Base-by-base conservation (phyloP, 805 yeast genomes). In the Metschnikowia amazonensis region DNA sequence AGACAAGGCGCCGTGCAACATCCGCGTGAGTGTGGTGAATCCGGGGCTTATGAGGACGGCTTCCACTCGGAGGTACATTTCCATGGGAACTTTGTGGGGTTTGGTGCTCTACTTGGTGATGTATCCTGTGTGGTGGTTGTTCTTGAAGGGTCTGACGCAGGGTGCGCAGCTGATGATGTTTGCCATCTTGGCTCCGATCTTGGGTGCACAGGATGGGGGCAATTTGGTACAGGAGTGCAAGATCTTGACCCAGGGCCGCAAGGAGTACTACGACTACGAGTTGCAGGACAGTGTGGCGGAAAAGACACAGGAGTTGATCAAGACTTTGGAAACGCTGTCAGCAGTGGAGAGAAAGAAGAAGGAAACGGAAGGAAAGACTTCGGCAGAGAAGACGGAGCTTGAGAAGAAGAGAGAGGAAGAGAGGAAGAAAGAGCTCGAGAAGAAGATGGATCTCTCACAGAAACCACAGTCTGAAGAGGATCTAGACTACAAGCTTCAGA, bases 41-140 rank as follows among this genome's bases (percentile, higher is more conserved):
- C 98, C 99, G 0, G 99, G 99, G 1, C 56, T 90, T 29, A 86
- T 88, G 85, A 76, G 98, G 54, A 81, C 96, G 1, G 87, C 96
- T 2, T 80, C 95, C 21, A 82, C 92, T 32, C 80, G 94, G 54
- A 76, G 97, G 46, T 79, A 83, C 29, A 47, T 89, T 4, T 80
- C 94, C 16, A 76, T 86, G 66, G 97, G 98, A 1, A 72, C 87
- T 0, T 55, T 92, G 2, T 56, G 72, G 53, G 83, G 88, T 2
- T 49, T 89, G 4, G 8, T 88, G 0, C 5, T 72, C 18, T 82
- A 92, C 59, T 49, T 89, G 25, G 6, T 89, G 2, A 46, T 84
- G 35, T 86, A 84, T 69, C 99, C 99, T 8, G 42, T 94, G 0
- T 80, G 89, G 76, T 92, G 89, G 83, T 57, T 94, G 14, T 72